These are phyloP conservation scores for Tetrahymena borealis DNA, from an alignment of 73 alveolate species.

Conservation along the genomic window DNA sequence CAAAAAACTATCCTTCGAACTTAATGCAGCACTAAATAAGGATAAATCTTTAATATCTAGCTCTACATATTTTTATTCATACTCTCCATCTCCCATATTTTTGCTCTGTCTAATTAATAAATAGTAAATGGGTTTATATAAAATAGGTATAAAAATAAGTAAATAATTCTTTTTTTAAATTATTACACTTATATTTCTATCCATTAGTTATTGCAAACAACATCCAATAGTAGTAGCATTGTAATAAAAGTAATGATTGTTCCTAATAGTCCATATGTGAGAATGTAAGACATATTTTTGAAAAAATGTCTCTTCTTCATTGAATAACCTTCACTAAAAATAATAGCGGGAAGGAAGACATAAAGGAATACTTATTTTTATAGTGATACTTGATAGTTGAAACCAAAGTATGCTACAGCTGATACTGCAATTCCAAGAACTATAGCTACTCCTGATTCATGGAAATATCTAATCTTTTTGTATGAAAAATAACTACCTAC, in stretches of 20 bases:
- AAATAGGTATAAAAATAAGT: no score
- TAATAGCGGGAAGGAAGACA: slow-evolving; percentile 77
- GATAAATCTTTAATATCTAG: slow-evolving; percentile 40
- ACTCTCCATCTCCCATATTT: not conserved
- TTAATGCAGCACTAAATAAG: slow-evolving; percentile 59
- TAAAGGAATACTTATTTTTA: slow-evolving; percentile 24
- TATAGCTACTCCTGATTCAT: not conserved
- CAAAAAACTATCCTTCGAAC: slow-evolving; percentile 79
- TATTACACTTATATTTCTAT: not conserved
- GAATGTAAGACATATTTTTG: slow-evolving; percentile 68
- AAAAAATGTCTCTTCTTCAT: slow-evolving; percentile 79
- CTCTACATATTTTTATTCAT: not conserved
- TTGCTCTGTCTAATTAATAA: not conserved
- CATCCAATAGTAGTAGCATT: slow-evolving; percentile 19
- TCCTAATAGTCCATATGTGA: slow-evolving; percentile 78
- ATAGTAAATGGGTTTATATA: no score
- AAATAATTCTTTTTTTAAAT: no score
- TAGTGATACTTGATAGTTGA: not conserved
- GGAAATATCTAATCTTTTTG: not conserved
- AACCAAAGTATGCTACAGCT: not conserved
- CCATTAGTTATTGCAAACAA: not conserved
- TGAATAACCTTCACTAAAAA: slow-evolving; percentile 86
- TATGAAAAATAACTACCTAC: not conserved
- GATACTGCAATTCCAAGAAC: not conserved
- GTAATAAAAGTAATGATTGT: slow-evolving; percentile 68